A percentile compares a stretch with the other conserved stretches of the same genome.
Conservation (phyloP, 768 basidiomycete species). For the Mycena latifolia region DNA sequence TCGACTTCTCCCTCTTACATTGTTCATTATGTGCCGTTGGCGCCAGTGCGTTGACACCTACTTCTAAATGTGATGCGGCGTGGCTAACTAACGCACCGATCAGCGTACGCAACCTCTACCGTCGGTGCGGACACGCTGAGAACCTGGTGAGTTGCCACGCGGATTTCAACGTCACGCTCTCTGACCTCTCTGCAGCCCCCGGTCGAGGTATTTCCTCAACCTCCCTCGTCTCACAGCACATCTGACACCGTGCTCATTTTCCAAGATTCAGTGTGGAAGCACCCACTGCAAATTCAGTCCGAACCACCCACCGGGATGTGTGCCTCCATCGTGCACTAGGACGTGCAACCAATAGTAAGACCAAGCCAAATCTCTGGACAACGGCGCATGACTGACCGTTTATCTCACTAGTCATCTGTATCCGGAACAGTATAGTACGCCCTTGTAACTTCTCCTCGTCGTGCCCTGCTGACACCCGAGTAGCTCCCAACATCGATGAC, state of each 20-base stretch:
- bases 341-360: slow-evolving; percentile 64
- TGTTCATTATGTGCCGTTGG: slow-evolving; percentile 60
- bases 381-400: background rate
- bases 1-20: background rate
- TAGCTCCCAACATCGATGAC: slow-evolving; percentile 56
- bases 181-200: slow-evolving; percentile 32
- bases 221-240: background rate
- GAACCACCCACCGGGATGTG: slow-evolving; percentile 57
- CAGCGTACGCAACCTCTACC: slow-evolving; percentile 63
- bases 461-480: background rate
- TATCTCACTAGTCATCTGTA: slow-evolving; percentile 50
- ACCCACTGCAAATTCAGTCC: slow-evolving; percentile 67
- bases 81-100: background rate
- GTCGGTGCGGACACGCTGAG: slow-evolving; percentile 60
- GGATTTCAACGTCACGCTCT: slow-evolving; percentile 16
- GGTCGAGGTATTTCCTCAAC: slow-evolving; percentile 1
- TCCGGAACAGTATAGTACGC: slow-evolving; percentile 60
- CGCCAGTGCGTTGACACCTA: slow-evolving; percentile 58
- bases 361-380: background rate
- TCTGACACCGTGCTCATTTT: slow-evolving; percentile 5
- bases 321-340: slow-evolving; percentile 54
- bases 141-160: slow-evolving; percentile 50
- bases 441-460: background rate
- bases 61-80: background rate
- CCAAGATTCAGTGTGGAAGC: slow-evolving; percentile 59